These are phyloP conservation scores for Saturnispora bothae DNA, from an alignment of 805 yeast genomes.

Conservation along the genomic window DNA sequence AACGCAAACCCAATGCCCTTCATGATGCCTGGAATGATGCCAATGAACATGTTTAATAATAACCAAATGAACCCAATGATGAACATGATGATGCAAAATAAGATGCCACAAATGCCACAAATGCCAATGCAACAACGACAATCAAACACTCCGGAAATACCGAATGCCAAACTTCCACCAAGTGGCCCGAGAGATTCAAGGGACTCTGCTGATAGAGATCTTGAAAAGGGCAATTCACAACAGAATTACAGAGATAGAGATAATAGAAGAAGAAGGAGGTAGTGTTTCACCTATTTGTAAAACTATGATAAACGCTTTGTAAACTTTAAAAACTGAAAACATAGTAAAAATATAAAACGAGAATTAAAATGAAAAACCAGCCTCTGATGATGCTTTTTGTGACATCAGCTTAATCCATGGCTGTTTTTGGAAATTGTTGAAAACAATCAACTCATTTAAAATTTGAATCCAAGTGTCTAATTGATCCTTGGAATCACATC, in stretches of 20 bases:
- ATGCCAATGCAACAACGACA: slow-evolving; percentile 5
- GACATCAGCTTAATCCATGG: slow-evolving; percentile 29
- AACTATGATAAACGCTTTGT: not conserved
- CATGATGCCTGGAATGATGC: slow-evolving; percentile 22
- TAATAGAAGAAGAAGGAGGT: slow-evolving; percentile 11
- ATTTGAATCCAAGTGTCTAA: slow-evolving; percentile 56
- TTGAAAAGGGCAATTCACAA: slow-evolving; percentile 7
- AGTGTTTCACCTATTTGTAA: slow-evolving; percentile 7
- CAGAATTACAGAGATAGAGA: slow-evolving; percentile 12
- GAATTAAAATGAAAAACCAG: not conserved
- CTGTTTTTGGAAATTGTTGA: slow-evolving; percentile 24
- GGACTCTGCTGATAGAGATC: slow-evolving; percentile 18
- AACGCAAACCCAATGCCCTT: slow-evolving; percentile 16
- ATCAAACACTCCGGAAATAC: slow-evolving; percentile 17
- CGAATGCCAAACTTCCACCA: slow-evolving; percentile 11
- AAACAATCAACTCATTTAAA: slow-evolving; percentile 44
- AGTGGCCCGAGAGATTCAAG: slow-evolving; percentile 16
- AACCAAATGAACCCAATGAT: slow-evolving; percentile 17
- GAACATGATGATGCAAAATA: slow-evolving; percentile 8
- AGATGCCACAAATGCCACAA: not conserved
- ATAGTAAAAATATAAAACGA: not conserved
- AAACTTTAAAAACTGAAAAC: not conserved
- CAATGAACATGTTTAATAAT: slow-evolving; percentile 25
- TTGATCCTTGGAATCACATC: slow-evolving; percentile 61
- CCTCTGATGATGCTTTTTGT: not conserved